Evolutionary conservation across 2,329 filamentous ascomycete genomes (phyloP).

Genomic region (Arthrinium puccinioides): DNA sequence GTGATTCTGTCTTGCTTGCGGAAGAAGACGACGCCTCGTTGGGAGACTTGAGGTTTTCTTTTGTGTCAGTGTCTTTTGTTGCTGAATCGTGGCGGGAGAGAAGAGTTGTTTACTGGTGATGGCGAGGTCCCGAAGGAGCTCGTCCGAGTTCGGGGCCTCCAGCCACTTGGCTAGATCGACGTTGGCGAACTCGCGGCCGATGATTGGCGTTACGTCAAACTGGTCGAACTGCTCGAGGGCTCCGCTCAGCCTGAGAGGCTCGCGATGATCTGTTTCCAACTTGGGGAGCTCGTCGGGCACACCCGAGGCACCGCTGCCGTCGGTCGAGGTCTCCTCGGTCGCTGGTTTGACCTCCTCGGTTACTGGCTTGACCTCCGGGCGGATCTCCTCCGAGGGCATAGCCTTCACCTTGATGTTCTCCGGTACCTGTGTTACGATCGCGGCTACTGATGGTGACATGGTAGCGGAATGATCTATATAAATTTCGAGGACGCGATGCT

Average conservation of each 20-base stretch:
- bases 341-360: no score
- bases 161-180: conserved; percentile 41
- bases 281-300: no score
- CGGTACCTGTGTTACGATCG: no score
- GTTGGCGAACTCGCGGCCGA: conserved; percentile 45
- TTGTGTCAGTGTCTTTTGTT: not conserved
- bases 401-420: no score
- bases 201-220: conserved; percentile 45
- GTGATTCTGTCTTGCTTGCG: conserved; percentile 49
- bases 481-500: no score
- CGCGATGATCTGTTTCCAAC: conserved; percentile 1
- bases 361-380: no score
- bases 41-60: conserved; percentile 39
- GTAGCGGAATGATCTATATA: no score
- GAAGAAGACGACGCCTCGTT: conserved; percentile 59
- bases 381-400: no score
- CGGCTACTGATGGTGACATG: no score
- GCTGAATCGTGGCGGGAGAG: not conserved
- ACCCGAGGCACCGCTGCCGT: no score
- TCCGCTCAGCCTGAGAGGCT: conserved; percentile 27
- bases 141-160: conserved; percentile 38
- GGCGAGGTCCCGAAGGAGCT: conserved; percentile 51
- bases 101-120: conserved; percentile 42
- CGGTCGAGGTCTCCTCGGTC: no score
- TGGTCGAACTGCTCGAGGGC: conserved; percentile 34